Percentiles rank a stretch among this genome's conserved stretches.
phyloP scores from a whole-genome alignment of 2,329 filamentous ascomycete genomes.

The Fusarium sublunatum region DNA sequence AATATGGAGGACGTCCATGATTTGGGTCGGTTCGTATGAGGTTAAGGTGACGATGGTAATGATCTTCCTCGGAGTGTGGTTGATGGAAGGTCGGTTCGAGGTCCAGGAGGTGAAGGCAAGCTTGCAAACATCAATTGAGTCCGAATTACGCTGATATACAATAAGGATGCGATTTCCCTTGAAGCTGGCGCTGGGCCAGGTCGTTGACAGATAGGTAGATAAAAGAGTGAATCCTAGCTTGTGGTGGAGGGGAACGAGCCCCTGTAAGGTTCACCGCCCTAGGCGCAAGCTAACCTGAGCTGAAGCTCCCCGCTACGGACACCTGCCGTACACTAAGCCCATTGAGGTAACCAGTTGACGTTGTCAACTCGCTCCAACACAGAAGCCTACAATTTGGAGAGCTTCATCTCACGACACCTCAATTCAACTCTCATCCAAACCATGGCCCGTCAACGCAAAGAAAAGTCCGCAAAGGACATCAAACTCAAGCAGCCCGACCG shows the following conservation, averaged over 20 bases:
- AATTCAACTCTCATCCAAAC: conserved; percentile 4
- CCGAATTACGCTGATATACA: neutral
- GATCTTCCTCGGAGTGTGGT: neutral
- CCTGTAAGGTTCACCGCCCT: conserved; percentile 28
- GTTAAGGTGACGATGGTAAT: conserved; percentile 6
- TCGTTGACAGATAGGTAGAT: conserved; percentile 12
- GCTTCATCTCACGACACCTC: conserved; percentile 19
- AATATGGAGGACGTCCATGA: conserved; percentile 42
- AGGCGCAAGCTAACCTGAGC: conserved; percentile 16
- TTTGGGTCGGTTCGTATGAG: conserved; percentile 5
- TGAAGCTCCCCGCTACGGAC: conserved; percentile 18
- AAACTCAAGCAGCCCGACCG: conserved; percentile 77
- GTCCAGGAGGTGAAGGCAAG: conserved; percentile 1
- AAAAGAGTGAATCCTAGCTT: conserved; percentile 10
- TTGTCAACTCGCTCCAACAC: conserved; percentile 21
- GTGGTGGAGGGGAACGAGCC: conserved; percentile 34
- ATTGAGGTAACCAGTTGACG: conserved; percentile 27
- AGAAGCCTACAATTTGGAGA: conserved; percentile 3
- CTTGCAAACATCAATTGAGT: conserved; percentile 6
- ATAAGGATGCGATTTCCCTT: neutral
- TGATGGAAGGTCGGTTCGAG: neutral
- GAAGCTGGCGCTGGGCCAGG: conserved; percentile 4
- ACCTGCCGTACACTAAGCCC: conserved; percentile 24
- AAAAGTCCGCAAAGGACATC: conserved; percentile 62
- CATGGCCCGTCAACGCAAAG: conserved; percentile 64